Conservation (phyloP, 1,284 basidiomycete genomes). For the Tetrapyrgos nigripes region DNA sequence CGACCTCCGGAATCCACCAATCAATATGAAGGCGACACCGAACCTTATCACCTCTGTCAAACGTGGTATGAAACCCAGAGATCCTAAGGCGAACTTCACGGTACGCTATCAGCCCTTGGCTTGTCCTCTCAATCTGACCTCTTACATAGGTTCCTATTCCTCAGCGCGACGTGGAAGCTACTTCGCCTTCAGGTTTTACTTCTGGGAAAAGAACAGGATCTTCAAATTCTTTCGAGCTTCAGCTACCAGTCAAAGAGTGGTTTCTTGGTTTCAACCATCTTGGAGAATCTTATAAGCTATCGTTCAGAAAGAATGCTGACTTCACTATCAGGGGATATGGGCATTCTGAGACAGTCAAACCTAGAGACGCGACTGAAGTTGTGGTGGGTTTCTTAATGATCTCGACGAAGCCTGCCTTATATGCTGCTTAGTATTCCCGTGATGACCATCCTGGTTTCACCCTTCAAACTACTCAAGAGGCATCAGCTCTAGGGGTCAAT, state of each 20-base stretch:
- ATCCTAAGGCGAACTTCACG: neutral
- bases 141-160: neutral
- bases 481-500: neutral
- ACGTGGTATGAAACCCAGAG: conserved; percentile 3
- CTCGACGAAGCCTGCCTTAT: neutral
- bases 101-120: neutral
- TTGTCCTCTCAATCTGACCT: neutral
- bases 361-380: neutral
- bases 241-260: conserved; percentile 22
- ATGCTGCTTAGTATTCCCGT: neutral
- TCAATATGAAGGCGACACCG: neutral
- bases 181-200: neutral
- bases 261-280: conserved; percentile 21
- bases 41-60: neutral
- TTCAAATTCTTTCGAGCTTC: neutral
- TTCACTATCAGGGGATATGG: neutral
- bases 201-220: neutral
- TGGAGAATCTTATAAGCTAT: conserved; percentile 15
- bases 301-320: neutral
- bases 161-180: neutral
- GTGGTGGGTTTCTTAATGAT: neutral
- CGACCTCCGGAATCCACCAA: neutral
- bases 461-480: neutral
- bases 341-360: conserved; percentile 1
- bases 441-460: neutral